These are phyloP conservation scores for Cornus florida DNA, from an alignment of 148 eudicot genomes.

Conservation along the genomic window DNA sequence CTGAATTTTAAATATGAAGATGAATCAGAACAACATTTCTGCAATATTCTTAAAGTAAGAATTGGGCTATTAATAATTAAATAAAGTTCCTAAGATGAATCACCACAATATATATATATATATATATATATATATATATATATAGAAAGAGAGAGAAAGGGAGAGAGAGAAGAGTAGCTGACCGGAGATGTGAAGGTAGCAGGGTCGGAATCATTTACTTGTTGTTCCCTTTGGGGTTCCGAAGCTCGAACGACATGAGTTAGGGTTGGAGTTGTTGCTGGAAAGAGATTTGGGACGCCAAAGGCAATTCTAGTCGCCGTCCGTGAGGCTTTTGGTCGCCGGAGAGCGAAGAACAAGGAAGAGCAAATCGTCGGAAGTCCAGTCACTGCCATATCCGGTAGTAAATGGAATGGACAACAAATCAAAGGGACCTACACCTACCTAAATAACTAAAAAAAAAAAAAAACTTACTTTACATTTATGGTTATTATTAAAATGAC, in stretches of 20 bases:
- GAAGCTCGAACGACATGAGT: slow-evolving; percentile 14
- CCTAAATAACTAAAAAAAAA: no score
- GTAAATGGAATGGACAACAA: background rate
- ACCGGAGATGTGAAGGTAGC: slow-evolving; percentile 19
- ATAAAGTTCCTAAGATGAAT: no score
- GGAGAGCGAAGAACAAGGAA: background rate
- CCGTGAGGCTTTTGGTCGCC: background rate
- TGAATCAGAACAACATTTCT: no score
- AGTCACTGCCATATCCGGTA: slow-evolving; percentile 9
- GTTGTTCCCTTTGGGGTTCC: slow-evolving; percentile 3
- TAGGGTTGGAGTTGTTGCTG: background rate
- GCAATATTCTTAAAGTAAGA: no score
- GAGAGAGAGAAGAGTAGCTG: background rate
- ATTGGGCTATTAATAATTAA: no score
- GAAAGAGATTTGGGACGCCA: background rate
- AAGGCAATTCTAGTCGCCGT: background rate
- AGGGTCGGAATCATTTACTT: background rate
- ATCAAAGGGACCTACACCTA: no score
- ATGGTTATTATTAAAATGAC: no score
- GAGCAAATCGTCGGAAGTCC: background rate
- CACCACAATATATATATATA: background rate
- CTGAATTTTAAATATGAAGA: no score
- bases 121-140: background rate
- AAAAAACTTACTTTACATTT: no score
- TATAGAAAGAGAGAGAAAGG: background rate